phyloP scores from a whole-genome alignment of 2,329 filamentous ascomycete species.

The Apiospora arundinis region DNA sequence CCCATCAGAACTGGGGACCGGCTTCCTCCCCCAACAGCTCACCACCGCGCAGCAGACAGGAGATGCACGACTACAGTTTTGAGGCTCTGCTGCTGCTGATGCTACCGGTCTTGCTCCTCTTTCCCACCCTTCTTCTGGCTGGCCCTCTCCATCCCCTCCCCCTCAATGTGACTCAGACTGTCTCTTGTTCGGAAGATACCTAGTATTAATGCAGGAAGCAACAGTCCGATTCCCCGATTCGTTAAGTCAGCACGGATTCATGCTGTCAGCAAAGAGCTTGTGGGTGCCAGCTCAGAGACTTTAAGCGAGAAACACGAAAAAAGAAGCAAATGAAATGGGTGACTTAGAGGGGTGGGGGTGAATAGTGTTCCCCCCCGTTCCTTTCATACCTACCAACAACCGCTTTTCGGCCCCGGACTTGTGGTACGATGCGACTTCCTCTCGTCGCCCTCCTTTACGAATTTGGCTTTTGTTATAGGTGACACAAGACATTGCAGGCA shows the following conservation, averaged over 20 bases:
- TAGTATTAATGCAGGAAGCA: conserved; percentile 6
- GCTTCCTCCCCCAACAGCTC: conserved; percentile 2
- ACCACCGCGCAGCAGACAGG: background rate
- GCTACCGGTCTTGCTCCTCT: background rate
- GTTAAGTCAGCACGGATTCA: background rate
- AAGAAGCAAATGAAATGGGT: background rate
- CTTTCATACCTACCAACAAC: background rate
- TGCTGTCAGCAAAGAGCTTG: conserved; percentile 3
- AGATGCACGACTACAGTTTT: background rate
- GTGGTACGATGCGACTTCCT: background rate
- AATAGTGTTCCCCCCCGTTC: background rate
- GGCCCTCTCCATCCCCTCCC: background rate
- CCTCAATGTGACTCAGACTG: background rate
- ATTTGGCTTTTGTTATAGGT: background rate
- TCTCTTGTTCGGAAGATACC: background rate
- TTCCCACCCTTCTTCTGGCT: background rate
- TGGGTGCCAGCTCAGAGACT: background rate
- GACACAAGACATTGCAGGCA: background rate
- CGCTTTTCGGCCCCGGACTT: background rate
- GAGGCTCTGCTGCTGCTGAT: background rate
- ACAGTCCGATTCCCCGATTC: conserved; percentile 4
- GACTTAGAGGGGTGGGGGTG: background rate
- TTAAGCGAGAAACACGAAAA: background rate
- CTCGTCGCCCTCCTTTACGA: conserved; percentile 5
- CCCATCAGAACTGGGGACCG: background rate